Evolutionary conservation across 163 green algal genomes (phyloP).

Genomic region (Dunaliella salina): DNA sequence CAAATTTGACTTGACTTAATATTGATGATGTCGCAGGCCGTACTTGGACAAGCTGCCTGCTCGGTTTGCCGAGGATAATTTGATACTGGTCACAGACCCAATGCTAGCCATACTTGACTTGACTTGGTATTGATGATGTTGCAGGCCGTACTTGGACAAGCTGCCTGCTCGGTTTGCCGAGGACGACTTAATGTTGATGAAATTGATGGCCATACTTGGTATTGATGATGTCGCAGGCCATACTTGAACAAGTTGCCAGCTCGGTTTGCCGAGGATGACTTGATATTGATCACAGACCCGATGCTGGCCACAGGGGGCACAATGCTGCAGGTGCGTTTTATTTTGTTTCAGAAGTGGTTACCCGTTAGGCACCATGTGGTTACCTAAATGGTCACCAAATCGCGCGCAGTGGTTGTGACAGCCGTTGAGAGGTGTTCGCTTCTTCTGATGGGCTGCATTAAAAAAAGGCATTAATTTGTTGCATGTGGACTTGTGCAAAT

Average conservation of each 20-base stretch:
- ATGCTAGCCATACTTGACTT: neutral
- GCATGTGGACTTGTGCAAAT: no score
- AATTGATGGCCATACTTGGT: neutral
- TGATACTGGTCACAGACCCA: slow-evolving; percentile 78
- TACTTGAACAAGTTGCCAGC: slow-evolving; percentile 93
- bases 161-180: slow-evolving; percentile 64
- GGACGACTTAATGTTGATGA: slow-evolving; percentile 79
- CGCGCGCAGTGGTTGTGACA: no score
- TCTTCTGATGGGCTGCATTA: no score
- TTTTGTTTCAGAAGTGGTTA: no score
- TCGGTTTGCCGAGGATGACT: slow-evolving; percentile 63
- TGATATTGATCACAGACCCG: slow-evolving; percentile 77
- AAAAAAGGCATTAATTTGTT: no score
- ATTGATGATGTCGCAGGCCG: slow-evolving; percentile 49
- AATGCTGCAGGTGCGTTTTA: slow-evolving; percentile 48
- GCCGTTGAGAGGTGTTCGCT: no score
- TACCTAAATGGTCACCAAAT: no score
- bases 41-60: slow-evolving; percentile 93
- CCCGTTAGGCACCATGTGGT: no score
- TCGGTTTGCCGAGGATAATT: slow-evolving; percentile 62
- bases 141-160: slow-evolving; percentile 91
- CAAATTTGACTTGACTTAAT: no score
- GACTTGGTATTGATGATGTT: neutral
- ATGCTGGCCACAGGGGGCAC: slow-evolving; percentile 90
- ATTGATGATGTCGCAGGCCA: slow-evolving; percentile 54